Conservation (phyloP, 2,329 filamentous ascomycete species). For the Hortaea werneckii region DNA sequence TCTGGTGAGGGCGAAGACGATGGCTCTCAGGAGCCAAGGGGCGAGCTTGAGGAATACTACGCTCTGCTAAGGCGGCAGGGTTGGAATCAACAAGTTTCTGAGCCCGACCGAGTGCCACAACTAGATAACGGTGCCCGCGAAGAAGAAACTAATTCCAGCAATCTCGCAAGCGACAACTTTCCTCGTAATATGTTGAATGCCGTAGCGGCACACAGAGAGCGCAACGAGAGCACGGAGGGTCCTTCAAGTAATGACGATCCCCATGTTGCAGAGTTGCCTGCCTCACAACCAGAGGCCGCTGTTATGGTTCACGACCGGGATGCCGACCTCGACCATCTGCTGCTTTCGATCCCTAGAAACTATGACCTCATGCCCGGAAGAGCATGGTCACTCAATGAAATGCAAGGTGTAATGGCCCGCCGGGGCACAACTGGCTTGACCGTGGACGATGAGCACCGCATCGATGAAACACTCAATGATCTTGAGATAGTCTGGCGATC, state of each 20-base stretch:
- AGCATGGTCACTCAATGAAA: background rate
- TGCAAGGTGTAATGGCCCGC: background rate
- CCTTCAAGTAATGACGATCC: background rate
- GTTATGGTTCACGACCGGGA: background rate
- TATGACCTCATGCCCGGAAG: background rate
- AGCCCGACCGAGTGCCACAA: background rate
- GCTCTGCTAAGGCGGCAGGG: conserved; percentile 19
- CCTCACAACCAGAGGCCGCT: background rate
- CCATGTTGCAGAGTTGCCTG: background rate
- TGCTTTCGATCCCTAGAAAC: background rate
- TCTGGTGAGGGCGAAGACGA: conserved; percentile 1
- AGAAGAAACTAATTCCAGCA: background rate
- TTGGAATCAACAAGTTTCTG: conserved; percentile 10
- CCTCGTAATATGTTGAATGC: conserved; percentile 7
- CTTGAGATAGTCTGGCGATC: conserved; percentile 2
- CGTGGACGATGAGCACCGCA: background rate
- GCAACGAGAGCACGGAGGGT: background rate
- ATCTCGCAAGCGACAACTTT: background rate
- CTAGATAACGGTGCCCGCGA: background rate
- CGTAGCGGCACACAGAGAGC: conserved; percentile 1
- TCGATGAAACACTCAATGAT: background rate
- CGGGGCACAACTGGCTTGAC: background rate
- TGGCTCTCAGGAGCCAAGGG: background rate
- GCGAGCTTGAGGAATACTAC: conserved; percentile 22
- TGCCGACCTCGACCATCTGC: conserved; percentile 1